Evolutionary conservation across 2,329 filamentous ascomycete species (phyloP), one percentile per base, ranked within the genome.

Genomic region (Fusarium neocosmosporiellum): DNA sequence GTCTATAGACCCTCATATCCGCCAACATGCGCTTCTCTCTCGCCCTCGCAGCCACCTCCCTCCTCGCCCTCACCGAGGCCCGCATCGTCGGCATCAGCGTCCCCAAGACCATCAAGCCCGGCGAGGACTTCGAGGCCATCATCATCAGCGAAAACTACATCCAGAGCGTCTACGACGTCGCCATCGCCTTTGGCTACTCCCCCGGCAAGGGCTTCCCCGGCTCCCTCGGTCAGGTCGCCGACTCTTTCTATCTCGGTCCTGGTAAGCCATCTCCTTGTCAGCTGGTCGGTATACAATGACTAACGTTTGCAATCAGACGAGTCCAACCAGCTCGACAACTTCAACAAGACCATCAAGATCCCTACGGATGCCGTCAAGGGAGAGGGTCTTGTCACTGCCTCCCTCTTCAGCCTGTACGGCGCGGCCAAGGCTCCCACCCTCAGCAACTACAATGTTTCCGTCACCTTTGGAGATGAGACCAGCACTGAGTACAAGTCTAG

Each of bases 91-190:
- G 84, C 75, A 81, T 87, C 76, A 76, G 80, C 20, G 79, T 83
- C 18, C 86, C 86, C 13, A 68, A 78, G 22, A 83, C 79, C 48
- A 81, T 87, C 67, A 78, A 78, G 54, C 78, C 81, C 5, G 83
- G 82, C 58, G 75, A 80, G 58, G 75, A 79, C 29, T 83, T 85
- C 75, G 78, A 79, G 24, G 78, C 84, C 70, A 78, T 80, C 39
- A 80, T 87, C 66, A 53, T 80, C 41, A 82, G 81, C 33, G 78
- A 82, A 55, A 80, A 80, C 79, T 86, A 86, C 79, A 83, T 85
- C 76, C 85, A 87, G 77, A 61, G 74, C 62, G 82, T 86, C 41
- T 76, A 81, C 72, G 85, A 87, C 66, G 78, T 87, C 5, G 80
- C 84, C 39, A 80, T 86, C 18, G 84, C 84, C 37, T 85, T 85